Conservation (phyloP, 1,284 basidiomycete species). For the Moniliella sp. region DNA sequence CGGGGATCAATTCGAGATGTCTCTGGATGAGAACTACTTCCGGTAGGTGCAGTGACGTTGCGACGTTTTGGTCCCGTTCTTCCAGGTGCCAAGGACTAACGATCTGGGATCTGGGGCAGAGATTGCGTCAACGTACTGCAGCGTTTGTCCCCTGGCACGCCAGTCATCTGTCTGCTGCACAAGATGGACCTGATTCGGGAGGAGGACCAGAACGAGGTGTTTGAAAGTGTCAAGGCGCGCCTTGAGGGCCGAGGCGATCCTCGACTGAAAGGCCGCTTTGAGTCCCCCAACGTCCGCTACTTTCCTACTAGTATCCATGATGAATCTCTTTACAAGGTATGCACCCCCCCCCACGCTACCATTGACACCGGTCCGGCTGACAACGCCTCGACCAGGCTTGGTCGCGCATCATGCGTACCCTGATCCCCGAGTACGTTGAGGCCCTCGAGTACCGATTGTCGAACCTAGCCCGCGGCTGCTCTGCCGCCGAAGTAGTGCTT, state of each 20-base stretch:
- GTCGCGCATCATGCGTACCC: slow-evolving; percentile 86
- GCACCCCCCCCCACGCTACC: slow-evolving; percentile 8
- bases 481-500: slow-evolving; percentile 74
- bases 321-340: slow-evolving; percentile 79
- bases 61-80: background rate
- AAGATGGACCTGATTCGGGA: slow-evolving; percentile 67
- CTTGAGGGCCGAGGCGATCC: slow-evolving; percentile 14
- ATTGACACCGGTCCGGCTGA: background rate
- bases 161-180: slow-evolving; percentile 74
- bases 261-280: too few species aligned
- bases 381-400: slow-evolving; percentile 49
- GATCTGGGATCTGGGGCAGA: slow-evolving; percentile 2
- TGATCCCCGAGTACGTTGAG: slow-evolving; percentile 83
- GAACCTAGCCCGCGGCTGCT: slow-evolving; percentile 61
- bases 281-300: slow-evolving; percentile 36
- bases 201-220: slow-evolving; percentile 41
- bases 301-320: slow-evolving; percentile 97
- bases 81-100: background rate
- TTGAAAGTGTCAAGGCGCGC: slow-evolving; percentile 39
- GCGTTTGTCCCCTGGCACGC: slow-evolving; percentile 42
- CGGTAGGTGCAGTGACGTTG: slow-evolving; percentile 5
- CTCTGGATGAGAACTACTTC: slow-evolving; percentile 31
- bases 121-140: slow-evolving; percentile 22
- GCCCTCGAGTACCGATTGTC: slow-evolving; percentile 65
- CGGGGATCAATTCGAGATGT: slow-evolving; percentile 36